phyloP scores from a whole-genome alignment of 2,329 filamentous ascomycete species.

The Fusarium musae region DNA sequence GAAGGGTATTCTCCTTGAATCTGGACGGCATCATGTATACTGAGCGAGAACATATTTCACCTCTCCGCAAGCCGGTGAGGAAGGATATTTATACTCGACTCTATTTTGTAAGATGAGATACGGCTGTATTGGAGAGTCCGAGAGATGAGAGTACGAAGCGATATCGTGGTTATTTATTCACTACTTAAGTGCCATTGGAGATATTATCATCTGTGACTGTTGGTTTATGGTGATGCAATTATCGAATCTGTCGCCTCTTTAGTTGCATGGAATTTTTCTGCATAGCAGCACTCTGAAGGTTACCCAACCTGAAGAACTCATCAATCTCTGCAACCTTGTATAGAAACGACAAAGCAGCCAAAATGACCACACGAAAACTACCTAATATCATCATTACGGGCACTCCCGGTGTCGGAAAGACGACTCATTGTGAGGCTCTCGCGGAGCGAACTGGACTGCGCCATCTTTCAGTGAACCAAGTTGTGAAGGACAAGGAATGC shows the following conservation, averaged over 20 bases:
- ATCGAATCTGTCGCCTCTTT: slow-evolving; percentile 30
- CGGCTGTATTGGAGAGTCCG: slow-evolving; percentile 38
- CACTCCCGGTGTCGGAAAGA: slow-evolving; percentile 96
- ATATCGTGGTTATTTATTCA: slow-evolving; percentile 37
- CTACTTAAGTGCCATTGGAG: background rate
- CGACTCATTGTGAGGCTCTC: slow-evolving; percentile 86
- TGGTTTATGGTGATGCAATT: slow-evolving; percentile 17
- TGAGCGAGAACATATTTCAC: slow-evolving; percentile 25
- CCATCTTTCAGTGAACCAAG: slow-evolving; percentile 88
- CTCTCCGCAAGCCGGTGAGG: slow-evolving; percentile 34
- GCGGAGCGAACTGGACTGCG: slow-evolving; percentile 80
- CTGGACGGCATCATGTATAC: slow-evolving; percentile 43
- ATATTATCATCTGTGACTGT: background rate
- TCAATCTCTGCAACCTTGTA: slow-evolving; percentile 40
- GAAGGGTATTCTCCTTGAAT: slow-evolving; percentile 29
- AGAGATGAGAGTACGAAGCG: slow-evolving; percentile 38
- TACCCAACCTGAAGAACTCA: slow-evolving; percentile 11
- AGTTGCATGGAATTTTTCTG: slow-evolving; percentile 24
- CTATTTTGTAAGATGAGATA: slow-evolving; percentile 44
- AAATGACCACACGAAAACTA: slow-evolving; percentile 57
- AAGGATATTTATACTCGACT: slow-evolving; percentile 21
- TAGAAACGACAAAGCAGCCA: background rate
- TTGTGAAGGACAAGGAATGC: slow-evolving; percentile 89
- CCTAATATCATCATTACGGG: slow-evolving; percentile 97
- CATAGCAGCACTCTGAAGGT: slow-evolving; percentile 15